Base-by-base conservation (phyloP, 192 early-diverging fungal species). In the Linnemannia exigua region DNA sequence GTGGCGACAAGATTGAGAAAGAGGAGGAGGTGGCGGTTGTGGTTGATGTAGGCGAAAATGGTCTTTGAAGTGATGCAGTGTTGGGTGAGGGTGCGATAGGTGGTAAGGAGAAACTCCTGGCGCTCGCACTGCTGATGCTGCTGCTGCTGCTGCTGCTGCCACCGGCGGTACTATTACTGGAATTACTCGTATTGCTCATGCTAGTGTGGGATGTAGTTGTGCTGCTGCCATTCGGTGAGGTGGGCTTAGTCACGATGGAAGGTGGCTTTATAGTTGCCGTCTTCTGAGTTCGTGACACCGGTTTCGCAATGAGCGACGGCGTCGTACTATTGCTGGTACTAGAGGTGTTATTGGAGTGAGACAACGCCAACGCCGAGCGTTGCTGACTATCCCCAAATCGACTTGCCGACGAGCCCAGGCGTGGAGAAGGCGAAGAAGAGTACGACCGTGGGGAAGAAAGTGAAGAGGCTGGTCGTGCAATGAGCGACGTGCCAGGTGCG, bases 211-310 rank as follows among this genome's bases (percentile, higher is more conserved):
- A 7, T n/a, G 47, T 25, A 36, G 28, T 33, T 38, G 25, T n/a
- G 71, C 15, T 51, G 31, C 17, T 19, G 25, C 61, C 41, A 17
- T 68, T 74, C 4, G 31, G 22, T 28, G 70, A 63, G 48, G 36
- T 77, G 41, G 75, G 81, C 50, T 74, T 77, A 36, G 83, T 85
- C 9, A 85, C 77, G 33, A 85, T 85, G 16, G 73, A 85, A 12
- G 83, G 83, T 20, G 83, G 83, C 67, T 85, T 85, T 36, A 79
- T 85, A 4, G 73, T 74, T 3, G 67, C 44, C 7, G 77, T 22
- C 66, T 85, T 85, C 38, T 54, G 72, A 19, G n/a, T 70, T 61
- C 72, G 63, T 28, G 67, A 61, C 2, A 47, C 44, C 5, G 81
- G 81, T 68, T 74, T 74, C 8, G 74, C 58, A 31, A 71, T 63